Base-by-base conservation (phyloP, 345 rosid species). In the Eucalyptus marginata region DNA sequence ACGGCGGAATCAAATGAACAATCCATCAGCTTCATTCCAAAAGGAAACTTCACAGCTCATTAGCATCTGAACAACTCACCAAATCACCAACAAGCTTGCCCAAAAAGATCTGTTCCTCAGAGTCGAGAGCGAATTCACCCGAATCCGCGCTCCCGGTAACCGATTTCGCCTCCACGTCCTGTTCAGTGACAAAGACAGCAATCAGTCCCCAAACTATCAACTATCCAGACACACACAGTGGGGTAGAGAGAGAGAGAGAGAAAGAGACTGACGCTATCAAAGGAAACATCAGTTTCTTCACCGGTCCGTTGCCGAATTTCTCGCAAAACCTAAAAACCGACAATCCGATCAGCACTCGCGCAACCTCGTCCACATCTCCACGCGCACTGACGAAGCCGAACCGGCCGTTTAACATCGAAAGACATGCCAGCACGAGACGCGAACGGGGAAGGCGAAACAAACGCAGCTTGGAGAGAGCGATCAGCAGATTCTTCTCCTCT, bases 381-480 rank as follows among this genome's bases (percentile, higher is more conserved):
- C 83, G 2, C 47, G 12, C 83, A 40, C 43, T 20, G 27, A 76
- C 4, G 22, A 36, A 76, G 27, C 43, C 83, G 47, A 76, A 36
- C 83, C 27, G 47, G 83, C 83, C 47, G 11, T 27, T 36, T 31
- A 16, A 68, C 36, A 22, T 20, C 80, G 16, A 31, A 50, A 49
- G 49, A 56, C 76, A 40, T 31, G n/a, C 10, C 14, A 76, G 87
- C n/a, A 13, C 29, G 29, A 56, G 40, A 44, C 29, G 13, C 50
- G n/a, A 31, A n/a, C 87, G 52, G 40, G 46, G 31, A 62, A 76
- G 49, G 81, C 76, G 20, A 66, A 80, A 79, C 56, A 44, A 52
- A 52, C 49, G 62, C 86, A 94, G 97, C 95, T 93, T 93, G 84
- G 97, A 95, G 29, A 96, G 95, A 87, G 95, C 89, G 71, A 93